phyloP scores from a whole-genome alignment of 805 yeast genomes.

The Teunomyces lycoperdinae region DNA sequence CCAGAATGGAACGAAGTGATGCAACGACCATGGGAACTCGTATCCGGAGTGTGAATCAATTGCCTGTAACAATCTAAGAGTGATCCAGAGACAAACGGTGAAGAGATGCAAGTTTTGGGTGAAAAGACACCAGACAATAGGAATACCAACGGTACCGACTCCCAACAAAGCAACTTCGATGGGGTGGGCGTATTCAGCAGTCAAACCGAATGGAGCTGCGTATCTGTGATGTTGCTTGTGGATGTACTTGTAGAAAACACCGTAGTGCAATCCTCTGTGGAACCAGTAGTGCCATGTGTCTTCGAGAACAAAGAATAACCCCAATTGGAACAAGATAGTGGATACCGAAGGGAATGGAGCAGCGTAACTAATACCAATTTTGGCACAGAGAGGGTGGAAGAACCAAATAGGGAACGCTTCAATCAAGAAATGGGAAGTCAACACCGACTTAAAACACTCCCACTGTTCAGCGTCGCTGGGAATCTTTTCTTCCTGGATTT shows the following conservation, averaged over 20 bases:
- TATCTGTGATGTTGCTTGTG: slow-evolving; percentile 98
- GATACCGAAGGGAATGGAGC: slow-evolving; percentile 81
- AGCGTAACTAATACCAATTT: slow-evolving; percentile 68
- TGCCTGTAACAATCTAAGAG: slow-evolving; percentile 88
- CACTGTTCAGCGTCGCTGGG: slow-evolving; percentile 84
- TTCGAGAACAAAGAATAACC: slow-evolving; percentile 78
- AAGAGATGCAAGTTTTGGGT: slow-evolving; percentile 78
- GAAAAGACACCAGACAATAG: slow-evolving; percentile 76
- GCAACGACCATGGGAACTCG: slow-evolving; percentile 96
- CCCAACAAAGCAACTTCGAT: slow-evolving; percentile 88
- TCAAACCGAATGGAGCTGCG: slow-evolving; percentile 95
- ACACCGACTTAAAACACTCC: slow-evolving; percentile 85
- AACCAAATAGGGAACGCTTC: slow-evolving; percentile 97
- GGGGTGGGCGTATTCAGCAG: slow-evolving; percentile 98
- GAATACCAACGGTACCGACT: slow-evolving; percentile 94
- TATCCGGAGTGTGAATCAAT: slow-evolving; percentile 98
- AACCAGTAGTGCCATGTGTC: slow-evolving; percentile 98
- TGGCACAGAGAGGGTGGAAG: slow-evolving; percentile 88
- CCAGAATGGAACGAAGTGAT: slow-evolving; percentile 92
- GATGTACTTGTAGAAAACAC: slow-evolving; percentile 83
- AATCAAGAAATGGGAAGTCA: slow-evolving; percentile 83
- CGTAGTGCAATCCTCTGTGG: slow-evolving; percentile 87
- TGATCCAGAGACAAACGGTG: slow-evolving; percentile 88
- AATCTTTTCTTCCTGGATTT: slow-evolving; percentile 82
- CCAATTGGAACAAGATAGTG: slow-evolving; percentile 63